phyloP scores from a whole-genome alignment of 2,329 filamentous ascomycete species.

The Aspergillus luchuensis region DNA sequence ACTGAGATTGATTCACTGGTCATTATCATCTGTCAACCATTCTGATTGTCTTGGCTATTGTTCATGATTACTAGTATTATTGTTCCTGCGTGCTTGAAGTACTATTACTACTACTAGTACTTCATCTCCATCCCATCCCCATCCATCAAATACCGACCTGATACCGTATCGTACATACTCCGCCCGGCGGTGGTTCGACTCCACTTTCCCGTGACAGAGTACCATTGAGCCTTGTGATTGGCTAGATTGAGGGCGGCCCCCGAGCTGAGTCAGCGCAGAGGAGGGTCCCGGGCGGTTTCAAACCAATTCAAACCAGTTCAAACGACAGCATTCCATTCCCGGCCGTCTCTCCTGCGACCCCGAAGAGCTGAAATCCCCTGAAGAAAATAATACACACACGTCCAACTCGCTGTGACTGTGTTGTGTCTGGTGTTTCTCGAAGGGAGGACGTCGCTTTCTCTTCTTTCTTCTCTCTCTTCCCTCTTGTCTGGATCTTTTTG shows the following conservation, averaged over 20 bases:
- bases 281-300: conserved; percentile 19
- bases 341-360: conserved; percentile 25
- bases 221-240: conserved; percentile 7
- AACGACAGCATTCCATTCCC: conserved; percentile 18
- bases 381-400: conserved; percentile 18
- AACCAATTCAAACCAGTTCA: background rate
- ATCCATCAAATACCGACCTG: background rate
- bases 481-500: conserved; percentile 8
- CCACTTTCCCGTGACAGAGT: conserved; percentile 5
- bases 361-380: conserved; percentile 6
- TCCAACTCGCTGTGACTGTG: conserved; percentile 2
- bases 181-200: background rate
- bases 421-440: background rate
- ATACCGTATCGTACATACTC: background rate
- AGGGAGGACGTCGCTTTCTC: background rate
- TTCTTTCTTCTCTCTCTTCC: conserved; percentile 9
- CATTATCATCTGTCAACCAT: too few species aligned
- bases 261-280: conserved; percentile 23
- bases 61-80: too few species aligned
- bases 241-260: background rate
- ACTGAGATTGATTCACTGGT: too few species aligned
- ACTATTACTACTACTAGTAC: background rate
- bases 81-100: background rate
- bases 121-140: background rate
- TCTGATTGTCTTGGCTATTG: too few species aligned